phyloP scores from a whole-genome alignment of 805 yeast genomes.

The Metschnikowia similis region DNA sequence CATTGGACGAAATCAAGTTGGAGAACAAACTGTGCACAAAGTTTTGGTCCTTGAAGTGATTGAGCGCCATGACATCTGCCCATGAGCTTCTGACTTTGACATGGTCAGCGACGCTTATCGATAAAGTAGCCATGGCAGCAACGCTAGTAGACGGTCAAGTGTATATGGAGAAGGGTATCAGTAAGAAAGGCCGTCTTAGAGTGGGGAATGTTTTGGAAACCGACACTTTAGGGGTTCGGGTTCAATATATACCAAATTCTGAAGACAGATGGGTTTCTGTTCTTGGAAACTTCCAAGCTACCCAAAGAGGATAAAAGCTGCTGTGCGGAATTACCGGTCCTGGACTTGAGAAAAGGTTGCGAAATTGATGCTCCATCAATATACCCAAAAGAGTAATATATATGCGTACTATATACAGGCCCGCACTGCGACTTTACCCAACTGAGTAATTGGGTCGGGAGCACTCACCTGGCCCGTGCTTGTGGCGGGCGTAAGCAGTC shows the following conservation, averaged over 20 bases:
- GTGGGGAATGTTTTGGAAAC: not conserved
- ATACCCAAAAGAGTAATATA: slow-evolving; percentile 1
- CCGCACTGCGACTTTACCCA: not conserved
- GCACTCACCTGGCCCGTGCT: not conserved
- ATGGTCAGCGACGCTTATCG: slow-evolving; percentile 16
- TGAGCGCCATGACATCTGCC: slow-evolving; percentile 28
- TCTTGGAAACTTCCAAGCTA: slow-evolving; percentile 1
- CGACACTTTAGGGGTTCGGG: slow-evolving; percentile 2
- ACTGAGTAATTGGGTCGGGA: not conserved
- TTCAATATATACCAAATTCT: not conserved
- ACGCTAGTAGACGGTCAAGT: not conserved
- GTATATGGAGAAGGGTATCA: not conserved
- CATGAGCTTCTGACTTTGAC: slow-evolving; percentile 28
- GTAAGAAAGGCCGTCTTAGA: not conserved
- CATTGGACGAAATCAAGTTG: slow-evolving; percentile 31
- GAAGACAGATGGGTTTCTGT: not conserved
- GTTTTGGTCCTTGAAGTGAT: slow-evolving; percentile 26
- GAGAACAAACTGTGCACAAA: slow-evolving; percentile 30
- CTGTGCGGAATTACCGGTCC: slow-evolving; percentile 2
- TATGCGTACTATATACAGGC: not conserved
- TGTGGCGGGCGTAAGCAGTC: not conserved
- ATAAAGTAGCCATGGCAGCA: slow-evolving; percentile 8
- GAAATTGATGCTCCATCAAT: slow-evolving; percentile 1
- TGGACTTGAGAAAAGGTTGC: slow-evolving; percentile 1
- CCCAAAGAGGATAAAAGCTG: slow-evolving; percentile 4